Evolutionary conservation across 306 rosid species (phyloP).

Genomic region (Castanea sativa): DNA sequence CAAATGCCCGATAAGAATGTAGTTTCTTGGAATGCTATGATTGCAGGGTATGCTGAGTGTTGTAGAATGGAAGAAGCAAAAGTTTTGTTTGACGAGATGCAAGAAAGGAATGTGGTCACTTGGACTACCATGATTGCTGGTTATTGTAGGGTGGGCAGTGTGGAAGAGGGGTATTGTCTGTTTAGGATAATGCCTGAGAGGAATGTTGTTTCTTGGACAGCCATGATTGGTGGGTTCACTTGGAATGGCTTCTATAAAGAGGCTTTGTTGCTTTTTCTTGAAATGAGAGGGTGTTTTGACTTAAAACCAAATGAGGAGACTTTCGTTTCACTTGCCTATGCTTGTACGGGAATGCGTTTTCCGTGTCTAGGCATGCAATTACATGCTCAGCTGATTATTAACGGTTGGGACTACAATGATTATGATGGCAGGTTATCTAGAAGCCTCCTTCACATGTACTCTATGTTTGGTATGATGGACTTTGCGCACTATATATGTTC

Average conservation of each 20-base stretch:
- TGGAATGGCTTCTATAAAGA: slow-evolving; percentile 59
- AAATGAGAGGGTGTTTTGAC: slow-evolving; percentile 28
- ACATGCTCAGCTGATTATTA: slow-evolving; percentile 55
- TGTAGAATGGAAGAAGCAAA: slow-evolving; percentile 64
- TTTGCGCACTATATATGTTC: slow-evolving; percentile 39
- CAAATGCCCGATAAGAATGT: slow-evolving; percentile 35
- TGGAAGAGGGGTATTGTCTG: slow-evolving; percentile 51
- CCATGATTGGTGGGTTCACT: slow-evolving; percentile 75
- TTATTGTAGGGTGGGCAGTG: slow-evolving; percentile 54
- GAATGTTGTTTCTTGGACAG: slow-evolving; percentile 79
- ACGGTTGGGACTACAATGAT: slow-evolving; percentile 43
- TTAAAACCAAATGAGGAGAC: slow-evolving; percentile 55
- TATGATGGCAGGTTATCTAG: slow-evolving; percentile 59
- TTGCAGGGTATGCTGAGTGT: slow-evolving; percentile 52
- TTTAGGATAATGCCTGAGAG: slow-evolving; percentile 57
- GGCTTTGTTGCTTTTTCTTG: slow-evolving; percentile 57
- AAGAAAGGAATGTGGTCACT: slow-evolving; percentile 52
- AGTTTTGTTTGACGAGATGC: slow-evolving; percentile 56
- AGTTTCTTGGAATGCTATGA: slow-evolving; percentile 67
- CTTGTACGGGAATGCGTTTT: slow-evolving; percentile 57
- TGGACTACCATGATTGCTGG: slow-evolving; percentile 82
- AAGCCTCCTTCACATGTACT: slow-evolving; percentile 74
- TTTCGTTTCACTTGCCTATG: slow-evolving; percentile 70
- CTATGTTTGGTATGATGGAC: slow-evolving; percentile 51
- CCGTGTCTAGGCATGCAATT: slow-evolving; percentile 60